Base-by-base conservation (phyloP, 2,329 filamentous ascomycete species). In the Juglanconis sp. region DNA sequence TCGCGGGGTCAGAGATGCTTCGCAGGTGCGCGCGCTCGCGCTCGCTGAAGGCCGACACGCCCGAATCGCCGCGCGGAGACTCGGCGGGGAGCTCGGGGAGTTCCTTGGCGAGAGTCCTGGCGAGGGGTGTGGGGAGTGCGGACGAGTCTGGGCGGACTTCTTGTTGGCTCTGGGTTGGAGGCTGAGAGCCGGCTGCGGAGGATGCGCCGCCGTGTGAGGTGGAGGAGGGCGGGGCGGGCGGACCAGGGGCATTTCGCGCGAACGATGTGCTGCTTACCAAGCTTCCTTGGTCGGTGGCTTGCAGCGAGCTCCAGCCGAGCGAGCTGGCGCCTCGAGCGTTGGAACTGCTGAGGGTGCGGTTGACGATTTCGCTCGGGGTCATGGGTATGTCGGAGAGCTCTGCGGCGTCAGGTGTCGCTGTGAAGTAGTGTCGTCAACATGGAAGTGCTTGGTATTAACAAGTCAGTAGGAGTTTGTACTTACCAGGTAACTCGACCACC, bases 401-500 rank as follows among this genome's bases (percentile, higher is more conserved):
- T 15, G 68, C 70, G 1, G 0, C 72, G 70, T 0, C 79, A 79
- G 0, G 76, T 80, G 62, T 81, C 24, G 55, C 80, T 77, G 56
- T 54, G 40, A 57, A 8, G 7, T n/a, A 8, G 17, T 51, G 55
- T 64, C 54, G 60, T 48, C 31, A 50, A 48, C 2, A n/a, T 2
- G 24, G 6, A 32, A 38, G 52, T 4, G 5, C 13, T 11, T 32
- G 2, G 54, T 59, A 13, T 15, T 15, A 24, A 36, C 46, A 11
- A 24, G 1, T 6, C 49, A 5, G 10, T 30, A 1, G 38, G 24
- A 57, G 10, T 10, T 8, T 2, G 15, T 38, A 69, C 76, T 65
- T 72, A 81, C 81, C 79, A 59, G 70, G 71, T 46, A 85, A 68
- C 64, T 85, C 82, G 6, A 73, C 73, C n/a, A 82, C 66, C 10